Base-by-base conservation (phyloP, 192 early-diverging fungal species). In the Coemansia furcata region DNA sequence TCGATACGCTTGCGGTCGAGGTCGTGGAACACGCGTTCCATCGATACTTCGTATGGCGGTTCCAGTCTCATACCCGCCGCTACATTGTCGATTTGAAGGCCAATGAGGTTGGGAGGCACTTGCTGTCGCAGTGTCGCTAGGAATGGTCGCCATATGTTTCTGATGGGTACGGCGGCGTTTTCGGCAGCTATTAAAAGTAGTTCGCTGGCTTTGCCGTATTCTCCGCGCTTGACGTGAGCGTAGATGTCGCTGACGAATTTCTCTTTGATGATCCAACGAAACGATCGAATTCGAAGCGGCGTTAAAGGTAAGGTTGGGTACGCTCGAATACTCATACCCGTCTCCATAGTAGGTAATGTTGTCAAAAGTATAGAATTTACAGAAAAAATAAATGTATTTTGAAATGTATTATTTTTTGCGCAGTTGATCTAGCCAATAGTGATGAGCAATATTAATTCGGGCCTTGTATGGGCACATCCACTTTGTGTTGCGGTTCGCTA, bases 121-220 rank as follows among this genome's bases (percentile, higher is more conserved):
- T 81, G 78, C n/a, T 66, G 58, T 14, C 68, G 66, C 2, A 81
- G 14, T 0, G 74, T 63, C 2, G 67, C 70, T 15, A 73, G 15
- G 1, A 81, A 57, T 26, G 63, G 71, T 32, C 60, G 63, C 78
- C 78, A 81, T 38, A 81, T 67, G 12, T 65, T 17, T 11, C 38
- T 9, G 2, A 76, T 21, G 11, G 50, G 40, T 5, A 81, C 37
- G 15, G 67, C 14, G n/a, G 66, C 73, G 19, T 68, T 59, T 33
- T 63, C 62, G 0, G 69, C 36, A 1, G 65, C 62, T 15, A 68
- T 66, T 9, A 75, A 66, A 5, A 81, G 61, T 14, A 81, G 55
- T 12, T 66, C 69, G 65, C 78, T 76, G 32, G 70, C 73, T 23
- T 69, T 76, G 3, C 78, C 73, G 38, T 81, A 81, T 30, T 81